Base-by-base conservation (phyloP, 75 land plant genomes). In the Cupressus sempervirens region DNA sequence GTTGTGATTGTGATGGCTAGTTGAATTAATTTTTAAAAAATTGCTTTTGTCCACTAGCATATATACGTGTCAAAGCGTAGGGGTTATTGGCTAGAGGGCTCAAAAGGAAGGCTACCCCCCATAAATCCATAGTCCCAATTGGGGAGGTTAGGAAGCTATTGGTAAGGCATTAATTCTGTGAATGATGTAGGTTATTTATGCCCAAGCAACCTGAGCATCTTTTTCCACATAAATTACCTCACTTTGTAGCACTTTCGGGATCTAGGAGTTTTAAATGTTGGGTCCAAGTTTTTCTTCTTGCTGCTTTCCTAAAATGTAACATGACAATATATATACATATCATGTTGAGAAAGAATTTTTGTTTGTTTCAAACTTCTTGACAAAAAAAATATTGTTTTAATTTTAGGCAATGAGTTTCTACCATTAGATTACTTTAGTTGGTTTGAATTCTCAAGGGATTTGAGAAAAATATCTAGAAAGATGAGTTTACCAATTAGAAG, bases 301-400 rank as follows among this genome's bases (percentile, higher is more conserved):
- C 30, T 18, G 86, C 88, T 38, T 94, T 91, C 81, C 93, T 89
- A 36, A 45, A 14, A 84, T 89, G 92, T 43, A 96, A 79, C 30
- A 89, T 87, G 83, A 92, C 93, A 41, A 94, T 88, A 54, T 92
- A 96, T 77, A 54, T 92, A 96, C 74, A 86, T 94, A 84, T 96
- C 98, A 83, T 92, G 94, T 83, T 92, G 85, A 0, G 83, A 87
- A 54, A 82, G 86, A 86, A 91, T 89, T 58, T 90, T 94, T 0
- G 90, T 84, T 68, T 81, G 86, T 84, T 93, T 94, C 82, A 96
- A 72, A 76, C 93, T 41, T 93, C 94, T 7, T 96, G 94, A 56
- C 96, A 80, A 90, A 76, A 12, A 80, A 90, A 76, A 12, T 74
- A 3, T 4, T 3, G 62, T 16, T 56, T 56, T 16, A 56, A 56